Base-by-base conservation (phyloP, 352 stramenopile species). In the Globisporangium nunn region DNA sequence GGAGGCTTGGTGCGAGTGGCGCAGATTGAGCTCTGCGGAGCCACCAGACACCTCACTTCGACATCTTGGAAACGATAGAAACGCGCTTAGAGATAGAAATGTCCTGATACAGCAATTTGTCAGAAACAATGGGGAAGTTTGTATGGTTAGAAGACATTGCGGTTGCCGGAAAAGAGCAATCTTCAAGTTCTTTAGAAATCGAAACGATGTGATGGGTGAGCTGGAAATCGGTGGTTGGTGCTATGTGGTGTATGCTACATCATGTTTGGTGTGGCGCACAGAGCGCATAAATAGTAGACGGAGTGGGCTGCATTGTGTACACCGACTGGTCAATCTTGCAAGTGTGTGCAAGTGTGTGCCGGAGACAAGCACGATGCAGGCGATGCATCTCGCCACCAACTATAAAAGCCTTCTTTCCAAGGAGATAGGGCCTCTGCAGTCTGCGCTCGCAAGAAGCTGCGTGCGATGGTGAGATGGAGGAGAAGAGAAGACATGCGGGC, bases 51-150 rank as follows among this genome's bases (percentile, higher is more conserved):
- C 6, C 37, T 10, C 6, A 56, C 56, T 62, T 55, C 56, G 49
- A 56, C 56, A 65, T 50, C 46, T 65, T 61, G 44, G 59, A 65
- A 60, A 65, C 54, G 47, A 23, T 46, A 23, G 23, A 23, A 23
- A 23, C 23, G 23, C 23, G 23, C 23, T 23, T 35, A 30, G n/a
- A 11, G 4, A 18, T 63, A 63, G 58, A 61, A 65, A 53, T 52
- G 0, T 30, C 17, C 8, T 2, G 6, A 41, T 59, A 11, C 1
- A 45, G 58, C 58, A 64, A 64, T 52, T 23, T 23, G 23, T 23
- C 23, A 23, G 23, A 23, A 23, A 1, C 0, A 0, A 3, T 23
- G 39, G 2, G 0, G 37, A 1, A 5, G 6, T 58, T 58, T 59
- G 58, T 59, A 40, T 46, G 28, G 35, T 64, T 23, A 17, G 15